These are phyloP conservation scores for Pseudodiploospora longispora DNA, from an alignment of 2,329 filamentous ascomycete species.

Conservation along the genomic window DNA sequence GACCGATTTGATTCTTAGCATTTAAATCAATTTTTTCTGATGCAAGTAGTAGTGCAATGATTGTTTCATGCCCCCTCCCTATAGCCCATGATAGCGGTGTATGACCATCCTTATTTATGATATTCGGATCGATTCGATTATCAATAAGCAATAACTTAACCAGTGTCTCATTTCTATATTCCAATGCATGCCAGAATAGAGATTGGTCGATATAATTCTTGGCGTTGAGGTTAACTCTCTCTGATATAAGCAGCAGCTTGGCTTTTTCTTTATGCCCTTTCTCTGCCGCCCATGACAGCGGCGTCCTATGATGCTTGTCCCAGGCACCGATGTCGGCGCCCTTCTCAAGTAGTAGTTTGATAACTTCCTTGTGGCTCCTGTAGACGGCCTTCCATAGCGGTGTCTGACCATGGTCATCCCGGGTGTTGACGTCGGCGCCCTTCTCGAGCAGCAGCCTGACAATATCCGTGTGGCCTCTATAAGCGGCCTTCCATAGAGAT, in stretches of 20 bases:
- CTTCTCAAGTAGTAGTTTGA: conserved; percentile 8
- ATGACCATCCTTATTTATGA: no score
- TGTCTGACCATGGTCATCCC: conserved; percentile 7
- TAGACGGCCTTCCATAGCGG: conserved; percentile 9
- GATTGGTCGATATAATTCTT: no score
- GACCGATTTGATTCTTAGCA: no score
- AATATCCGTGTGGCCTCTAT: neutral
- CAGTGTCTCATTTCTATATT: conserved; percentile 48
- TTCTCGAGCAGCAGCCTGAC: conserved; percentile 6
- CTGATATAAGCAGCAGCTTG: neutral
- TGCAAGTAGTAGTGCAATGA: no score
- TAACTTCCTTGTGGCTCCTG: conserved; percentile 6
- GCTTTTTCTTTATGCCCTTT: neutral
- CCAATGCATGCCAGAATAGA: no score
- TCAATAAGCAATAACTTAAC: conserved; percentile 34
- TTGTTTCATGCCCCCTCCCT: no score
- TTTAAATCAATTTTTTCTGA: no score
- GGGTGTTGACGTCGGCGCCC: conserved; percentile 5
- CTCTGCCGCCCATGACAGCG: neutral
- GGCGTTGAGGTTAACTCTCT: no score
- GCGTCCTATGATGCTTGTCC: conserved; percentile 41
- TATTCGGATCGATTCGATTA: no score
- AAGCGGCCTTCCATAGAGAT: conserved; percentile 4
- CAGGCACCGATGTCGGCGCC: conserved; percentile 39
- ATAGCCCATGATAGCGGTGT: no score